Percentiles rank a stretch among this genome's conserved stretches.
phyloP scores from a whole-genome alignment of 2,329 filamentous ascomycete species.

The Neofusicoccum sp. region DNA sequence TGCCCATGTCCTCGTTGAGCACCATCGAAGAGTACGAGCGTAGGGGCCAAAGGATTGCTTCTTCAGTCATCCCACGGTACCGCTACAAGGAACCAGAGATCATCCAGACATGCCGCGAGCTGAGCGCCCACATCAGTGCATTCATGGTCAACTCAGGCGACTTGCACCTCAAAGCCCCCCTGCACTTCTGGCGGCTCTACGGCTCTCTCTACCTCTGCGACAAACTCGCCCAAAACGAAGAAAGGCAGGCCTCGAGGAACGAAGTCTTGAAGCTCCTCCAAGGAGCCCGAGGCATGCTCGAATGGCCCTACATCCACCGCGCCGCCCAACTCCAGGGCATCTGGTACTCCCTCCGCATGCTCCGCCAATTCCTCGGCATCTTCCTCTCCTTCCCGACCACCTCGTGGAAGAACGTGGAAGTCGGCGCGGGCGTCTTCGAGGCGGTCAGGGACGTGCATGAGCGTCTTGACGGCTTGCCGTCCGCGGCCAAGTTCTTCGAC shows the following conservation, averaged over 20 bases:
- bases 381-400: not conserved
- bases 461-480: not conserved
- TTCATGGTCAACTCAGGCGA: conserved; percentile 2
- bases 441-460: not conserved
- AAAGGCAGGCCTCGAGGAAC: not conserved
- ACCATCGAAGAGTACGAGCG: conserved; percentile 13
- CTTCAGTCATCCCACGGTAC: not conserved
- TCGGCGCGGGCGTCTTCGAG: not conserved
- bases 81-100: not conserved
- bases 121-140: conserved; percentile 6
- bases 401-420: not conserved
- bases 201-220: not conserved
- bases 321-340: conserved; percentile 10
- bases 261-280: not conserved
- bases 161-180: not conserved
- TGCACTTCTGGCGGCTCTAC: conserved; percentile 15
- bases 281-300: not conserved
- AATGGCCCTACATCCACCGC: conserved; percentile 11
- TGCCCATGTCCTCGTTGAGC: not conserved
- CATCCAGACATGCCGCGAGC: not conserved
- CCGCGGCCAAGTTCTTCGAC: conserved; percentile 4
- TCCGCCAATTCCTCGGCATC: conserved; percentile 11
- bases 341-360: conserved; percentile 17
- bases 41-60: conserved; percentile 1
- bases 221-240: conserved; percentile 2